phyloP scores from a whole-genome alignment of 1,284 basidiomycete genomes.

The Heterobasidion occidentale region DNA sequence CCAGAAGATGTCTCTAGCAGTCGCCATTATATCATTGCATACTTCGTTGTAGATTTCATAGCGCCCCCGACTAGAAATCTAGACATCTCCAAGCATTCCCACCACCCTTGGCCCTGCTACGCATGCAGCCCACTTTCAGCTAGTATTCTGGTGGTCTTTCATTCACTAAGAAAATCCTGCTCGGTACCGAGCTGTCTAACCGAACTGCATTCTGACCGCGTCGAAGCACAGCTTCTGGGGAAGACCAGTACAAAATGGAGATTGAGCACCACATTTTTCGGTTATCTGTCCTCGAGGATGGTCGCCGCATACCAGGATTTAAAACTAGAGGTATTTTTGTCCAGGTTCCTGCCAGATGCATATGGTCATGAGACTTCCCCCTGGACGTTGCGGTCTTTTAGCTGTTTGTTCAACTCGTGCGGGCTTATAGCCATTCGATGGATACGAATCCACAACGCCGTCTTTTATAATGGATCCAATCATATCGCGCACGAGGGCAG shows the following conservation, averaged over 20 bases:
- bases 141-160: too few relatives aligned
- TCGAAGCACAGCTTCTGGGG: neutral
- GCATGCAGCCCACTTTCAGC: too few relatives aligned
- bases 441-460: neutral
- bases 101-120: too few relatives aligned
- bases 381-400: slow-evolving; percentile 23
- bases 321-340: too few relatives aligned
- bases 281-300: neutral
- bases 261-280: neutral
- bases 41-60: too few relatives aligned
- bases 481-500: neutral
- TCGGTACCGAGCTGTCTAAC: neutral
- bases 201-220: neutral
- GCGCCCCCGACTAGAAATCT: too few relatives aligned
- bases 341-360: neutral
- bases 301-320: neutral
- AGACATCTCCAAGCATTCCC: too few relatives aligned
- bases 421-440: neutral
- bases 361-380: neutral
- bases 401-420: slow-evolving; percentile 22
- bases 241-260: neutral
- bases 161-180: neutral
- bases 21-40: too few relatives aligned
- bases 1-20: too few relatives aligned
- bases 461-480: neutral